Conservation (phyloP, 805 yeast species). For the Clavispora santaluciae region DNA sequence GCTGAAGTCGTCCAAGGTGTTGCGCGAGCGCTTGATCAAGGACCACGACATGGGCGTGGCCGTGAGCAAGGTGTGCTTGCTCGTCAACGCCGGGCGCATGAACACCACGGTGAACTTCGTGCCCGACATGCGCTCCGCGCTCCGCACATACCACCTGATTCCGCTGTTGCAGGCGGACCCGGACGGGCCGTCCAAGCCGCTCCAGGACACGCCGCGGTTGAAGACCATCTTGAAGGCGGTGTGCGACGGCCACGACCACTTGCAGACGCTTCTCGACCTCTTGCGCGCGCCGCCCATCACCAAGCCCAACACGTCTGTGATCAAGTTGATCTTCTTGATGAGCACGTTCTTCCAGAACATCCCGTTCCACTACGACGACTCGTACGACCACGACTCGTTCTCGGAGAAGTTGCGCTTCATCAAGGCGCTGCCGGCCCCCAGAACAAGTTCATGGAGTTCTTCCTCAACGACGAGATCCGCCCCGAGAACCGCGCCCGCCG, state of each 20-base stretch:
- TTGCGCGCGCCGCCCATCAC: slow-evolving; percentile 23
- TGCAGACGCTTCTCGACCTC: slow-evolving; percentile 46
- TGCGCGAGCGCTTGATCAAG: slow-evolving; percentile 67
- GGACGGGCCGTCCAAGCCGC: slow-evolving; percentile 52
- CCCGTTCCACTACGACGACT: slow-evolving; percentile 26
- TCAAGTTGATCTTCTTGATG: slow-evolving; percentile 69
- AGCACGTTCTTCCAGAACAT: slow-evolving; percentile 59
- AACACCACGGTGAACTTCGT: slow-evolving; percentile 94
- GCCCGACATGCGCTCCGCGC: slow-evolving; percentile 90
- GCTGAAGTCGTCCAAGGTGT: slow-evolving; percentile 73
- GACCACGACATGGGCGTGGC: slow-evolving; percentile 62
- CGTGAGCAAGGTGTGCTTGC: slow-evolving; percentile 74
- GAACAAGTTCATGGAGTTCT: slow-evolving; percentile 64
- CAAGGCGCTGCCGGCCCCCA: slow-evolving; percentile 10
- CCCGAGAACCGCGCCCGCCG: slow-evolving; percentile 66
- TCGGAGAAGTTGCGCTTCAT: slow-evolving; percentile 5
- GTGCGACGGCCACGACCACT: slow-evolving; percentile 60
- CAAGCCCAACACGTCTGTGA: slow-evolving; percentile 54
- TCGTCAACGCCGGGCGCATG: slow-evolving; percentile 90
- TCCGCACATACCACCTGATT: slow-evolving; percentile 89
- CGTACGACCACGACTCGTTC: slow-evolving; percentile 6
- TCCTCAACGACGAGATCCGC: slow-evolving; percentile 56
- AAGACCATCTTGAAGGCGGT: slow-evolving; percentile 87
- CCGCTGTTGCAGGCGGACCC: slow-evolving; percentile 80
- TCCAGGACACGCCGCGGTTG: slow-evolving; percentile 92